Conservation (phyloP, 73 alveolate species). For the Diophrys appendiculata region DNA sequence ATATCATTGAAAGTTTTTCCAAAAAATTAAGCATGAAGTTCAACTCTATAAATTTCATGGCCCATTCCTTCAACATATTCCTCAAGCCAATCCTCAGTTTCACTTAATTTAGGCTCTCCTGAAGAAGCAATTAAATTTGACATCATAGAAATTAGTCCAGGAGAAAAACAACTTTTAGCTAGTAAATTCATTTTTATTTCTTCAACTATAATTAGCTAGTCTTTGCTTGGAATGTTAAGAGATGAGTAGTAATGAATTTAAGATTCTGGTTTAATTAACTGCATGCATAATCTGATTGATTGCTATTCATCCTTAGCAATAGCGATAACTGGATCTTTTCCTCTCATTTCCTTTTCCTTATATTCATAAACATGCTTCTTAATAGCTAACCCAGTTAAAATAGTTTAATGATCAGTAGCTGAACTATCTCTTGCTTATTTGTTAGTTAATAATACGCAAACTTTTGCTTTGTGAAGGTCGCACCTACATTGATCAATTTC, state of each 20-base stretch:
- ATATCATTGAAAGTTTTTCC: constrained; percentile 88
- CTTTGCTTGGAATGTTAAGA: constrained; percentile 63
- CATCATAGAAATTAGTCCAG: constrained; percentile 91
- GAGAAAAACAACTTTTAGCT: constrained; percentile 94
- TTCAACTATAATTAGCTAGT: constrained; percentile 77
- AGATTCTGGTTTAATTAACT: constrained; percentile 94
- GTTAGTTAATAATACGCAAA: constrained; percentile 88
- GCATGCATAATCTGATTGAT: constrained; percentile 81
- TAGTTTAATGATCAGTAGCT: constrained; percentile 91
- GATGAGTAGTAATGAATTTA: constrained; percentile 85
- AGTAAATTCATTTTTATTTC: constrained; percentile 87
- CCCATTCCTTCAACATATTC: constrained; percentile 96
- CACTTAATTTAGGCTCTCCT: constrained; percentile 59
- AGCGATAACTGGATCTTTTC: constrained; percentile 4
- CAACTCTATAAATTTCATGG: constrained; percentile 88
- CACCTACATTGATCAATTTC: constrained; percentile 85
- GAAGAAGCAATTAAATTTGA: constrained; percentile 88
- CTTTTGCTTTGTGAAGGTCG: constrained; percentile 87
- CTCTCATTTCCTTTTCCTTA: constrained; percentile 58
- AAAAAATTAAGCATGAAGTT: constrained; percentile 71
- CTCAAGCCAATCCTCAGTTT: constrained; percentile 85
- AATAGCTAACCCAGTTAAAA: constrained; percentile 84
- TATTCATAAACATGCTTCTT: constrained; percentile 88
- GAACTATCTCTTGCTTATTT: constrained; percentile 86
- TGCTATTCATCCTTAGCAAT: constrained; percentile 1